Evolutionary conservation across 2,329 filamentous ascomycete species (phyloP).

Genomic region (Westerdykella ornata): DNA sequence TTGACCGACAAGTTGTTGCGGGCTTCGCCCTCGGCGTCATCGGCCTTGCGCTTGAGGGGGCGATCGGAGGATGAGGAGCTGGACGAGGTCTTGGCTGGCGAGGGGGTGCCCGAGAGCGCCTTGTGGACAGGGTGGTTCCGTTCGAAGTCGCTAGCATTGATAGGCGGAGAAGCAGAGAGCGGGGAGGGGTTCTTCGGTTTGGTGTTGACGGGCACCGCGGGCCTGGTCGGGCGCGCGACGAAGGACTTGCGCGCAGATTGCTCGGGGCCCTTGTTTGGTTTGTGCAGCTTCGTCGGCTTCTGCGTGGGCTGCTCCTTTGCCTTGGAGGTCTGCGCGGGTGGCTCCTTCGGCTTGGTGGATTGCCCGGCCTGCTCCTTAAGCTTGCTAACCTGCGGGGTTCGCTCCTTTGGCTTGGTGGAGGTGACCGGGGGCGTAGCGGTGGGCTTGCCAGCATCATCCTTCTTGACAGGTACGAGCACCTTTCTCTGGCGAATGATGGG

Average conservation of each 20-base stretch:
- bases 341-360: neutral
- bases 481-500: constrained; percentile 28
- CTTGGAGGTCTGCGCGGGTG: no score
- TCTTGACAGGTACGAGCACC: neutral
- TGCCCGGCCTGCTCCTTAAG: neutral
- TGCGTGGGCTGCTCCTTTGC: neutral
- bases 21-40: constrained; percentile 35
- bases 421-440: constrained; percentile 19
- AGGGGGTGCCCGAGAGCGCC: constrained; percentile 29
- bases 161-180: constrained; percentile 54
- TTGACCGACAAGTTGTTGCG: constrained; percentile 32
- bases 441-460: constrained; percentile 12
- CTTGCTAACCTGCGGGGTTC: no score
- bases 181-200: constrained; percentile 58
- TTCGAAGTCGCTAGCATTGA: constrained; percentile 54
- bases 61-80: constrained; percentile 29
- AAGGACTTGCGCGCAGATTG: constrained; percentile 17
- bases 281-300: constrained; percentile 3
- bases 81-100: constrained; percentile 27
- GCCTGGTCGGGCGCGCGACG: constrained; percentile 20
- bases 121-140: constrained; percentile 39
- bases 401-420: no score
- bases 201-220: constrained; percentile 38
- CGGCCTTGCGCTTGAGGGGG: constrained; percentile 8
- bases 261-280: constrained; percentile 24